Conservation (phyloP, 441 rosid species). For the Jatropha podagrica region DNA sequence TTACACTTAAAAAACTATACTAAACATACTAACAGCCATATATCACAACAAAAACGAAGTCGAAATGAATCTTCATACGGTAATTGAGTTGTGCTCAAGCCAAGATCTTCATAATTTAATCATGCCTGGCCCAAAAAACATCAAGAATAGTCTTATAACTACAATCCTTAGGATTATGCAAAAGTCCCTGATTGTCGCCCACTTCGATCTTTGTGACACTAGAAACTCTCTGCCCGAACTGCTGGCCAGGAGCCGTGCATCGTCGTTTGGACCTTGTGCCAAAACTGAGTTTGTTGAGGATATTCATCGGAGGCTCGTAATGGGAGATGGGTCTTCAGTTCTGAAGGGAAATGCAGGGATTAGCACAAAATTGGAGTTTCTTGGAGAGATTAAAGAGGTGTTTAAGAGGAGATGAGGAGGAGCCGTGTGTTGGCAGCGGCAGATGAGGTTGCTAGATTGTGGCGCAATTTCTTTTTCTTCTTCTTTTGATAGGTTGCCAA, state of each 20-base stretch:
- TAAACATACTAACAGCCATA: too few species aligned
- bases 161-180: conserved; percentile 68
- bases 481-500: too few species aligned
- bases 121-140: conserved; percentile 83
- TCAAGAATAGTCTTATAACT: conserved; percentile 62
- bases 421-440: conserved; percentile 21
- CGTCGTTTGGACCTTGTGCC: conserved; percentile 76
- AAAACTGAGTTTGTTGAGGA: conserved; percentile 78
- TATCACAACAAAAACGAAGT: conserved; percentile 33
- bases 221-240: conserved; percentile 68
- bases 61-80: conserved; percentile 49
- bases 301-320: conserved; percentile 57
- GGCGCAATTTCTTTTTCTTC: conserved; percentile 20
- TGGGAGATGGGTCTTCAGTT: conserved; percentile 24
- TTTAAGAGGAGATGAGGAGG: conserved; percentile 22
- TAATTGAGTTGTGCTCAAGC: conserved; percentile 51
- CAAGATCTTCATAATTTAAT: conserved; percentile 47
- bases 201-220: conserved; percentile 81
- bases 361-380: conserved; percentile 21
- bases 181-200: conserved; percentile 63
- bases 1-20: too few species aligned
- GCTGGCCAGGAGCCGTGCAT: conserved; percentile 66
- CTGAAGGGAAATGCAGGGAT: conserved; percentile 23
- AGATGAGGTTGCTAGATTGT: conserved; percentile 14
- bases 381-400: conserved; percentile 31